phyloP scores from a whole-genome alignment of 2,329 filamentous ascomycete genomes.

The Verticillium zaregamsianum region DNA sequence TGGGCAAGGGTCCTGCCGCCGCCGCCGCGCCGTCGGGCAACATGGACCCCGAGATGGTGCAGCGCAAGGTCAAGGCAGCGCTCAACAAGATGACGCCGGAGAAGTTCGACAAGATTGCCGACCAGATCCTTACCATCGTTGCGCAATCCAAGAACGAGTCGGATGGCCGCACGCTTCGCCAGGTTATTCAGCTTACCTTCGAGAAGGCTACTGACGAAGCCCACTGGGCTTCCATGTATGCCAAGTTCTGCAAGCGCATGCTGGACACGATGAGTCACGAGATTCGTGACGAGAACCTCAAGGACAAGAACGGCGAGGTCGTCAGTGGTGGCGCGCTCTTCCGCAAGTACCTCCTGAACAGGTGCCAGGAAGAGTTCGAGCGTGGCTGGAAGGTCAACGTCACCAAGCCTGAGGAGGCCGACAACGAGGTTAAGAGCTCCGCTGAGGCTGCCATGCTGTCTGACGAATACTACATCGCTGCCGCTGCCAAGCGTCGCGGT shows the following conservation, averaged over 20 bases:
- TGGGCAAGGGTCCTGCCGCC: constrained; percentile 41
- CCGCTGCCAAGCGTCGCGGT: constrained; percentile 92
- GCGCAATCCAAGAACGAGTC: constrained; percentile 93
- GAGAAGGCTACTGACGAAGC: constrained; percentile 98
- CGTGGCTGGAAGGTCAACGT: constrained; percentile 92
- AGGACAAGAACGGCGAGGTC: constrained; percentile 81
- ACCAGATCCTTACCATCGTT: constrained; percentile 88
- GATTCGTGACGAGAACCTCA: constrained; percentile 92
- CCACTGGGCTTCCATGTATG: constrained; percentile 98
- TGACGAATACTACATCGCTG: constrained; percentile 93
- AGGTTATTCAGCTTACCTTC: constrained; percentile 98
- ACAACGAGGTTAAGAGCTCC: constrained; percentile 39
- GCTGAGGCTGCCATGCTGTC: constrained; percentile 80
- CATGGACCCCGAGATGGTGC: constrained; percentile 87
- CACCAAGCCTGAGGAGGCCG: constrained; percentile 64
- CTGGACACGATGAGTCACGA: constrained; percentile 90
- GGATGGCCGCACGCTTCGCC: constrained; percentile 89
- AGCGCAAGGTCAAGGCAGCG: constrained; percentile 97
- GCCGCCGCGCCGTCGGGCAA: constrained; percentile 45
- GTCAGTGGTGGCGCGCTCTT: constrained; percentile 92
- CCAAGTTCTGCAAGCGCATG: constrained; percentile 97
- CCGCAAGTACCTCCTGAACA: constrained; percentile 97
- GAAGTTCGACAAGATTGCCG: constrained; percentile 94
- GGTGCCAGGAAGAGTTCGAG: constrained; percentile 98
- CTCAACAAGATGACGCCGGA: constrained; percentile 99